Conservation (phyloP, 2,329 filamentous ascomycete species). For the Penicillium crustosum region DNA sequence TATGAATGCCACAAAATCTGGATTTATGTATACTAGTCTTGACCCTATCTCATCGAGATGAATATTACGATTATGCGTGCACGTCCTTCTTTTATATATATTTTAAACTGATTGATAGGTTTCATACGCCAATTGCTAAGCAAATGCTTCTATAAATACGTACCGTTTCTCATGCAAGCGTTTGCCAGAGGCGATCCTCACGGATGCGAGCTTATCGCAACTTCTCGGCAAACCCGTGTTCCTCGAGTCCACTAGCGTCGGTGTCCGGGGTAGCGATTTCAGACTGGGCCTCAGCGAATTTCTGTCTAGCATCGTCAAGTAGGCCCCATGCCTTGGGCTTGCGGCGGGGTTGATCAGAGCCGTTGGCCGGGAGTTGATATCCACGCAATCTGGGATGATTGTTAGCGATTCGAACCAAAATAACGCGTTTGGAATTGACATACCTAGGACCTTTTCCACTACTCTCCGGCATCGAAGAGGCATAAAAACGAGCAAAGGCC, state of each 20-base stretch:
- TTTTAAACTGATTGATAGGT: not conserved
- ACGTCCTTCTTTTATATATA: not conserved
- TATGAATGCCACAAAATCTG: slow-evolving; percentile 19
- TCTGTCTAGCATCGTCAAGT: slow-evolving; percentile 51
- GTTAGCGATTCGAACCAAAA: slow-evolving; percentile 1
- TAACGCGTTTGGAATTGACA: slow-evolving; percentile 5
- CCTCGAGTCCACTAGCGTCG: slow-evolving; percentile 53
- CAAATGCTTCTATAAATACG: slow-evolving; percentile 1
- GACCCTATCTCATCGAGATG: slow-evolving; percentile 18
- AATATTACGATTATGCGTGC: slow-evolving; percentile 12
- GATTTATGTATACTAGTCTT: slow-evolving; percentile 26
- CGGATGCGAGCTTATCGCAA: not conserved
- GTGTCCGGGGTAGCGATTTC: slow-evolving; percentile 54
- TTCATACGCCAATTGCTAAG: slow-evolving; percentile 1
- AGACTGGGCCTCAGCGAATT: slow-evolving; percentile 51
- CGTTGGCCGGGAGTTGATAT: slow-evolving; percentile 75
- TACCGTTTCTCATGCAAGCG: slow-evolving; percentile 6
- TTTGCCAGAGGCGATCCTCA: not conserved
- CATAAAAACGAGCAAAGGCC: slow-evolving; percentile 68
- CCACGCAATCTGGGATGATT: slow-evolving; percentile 60
- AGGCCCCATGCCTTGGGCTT: slow-evolving; percentile 68
- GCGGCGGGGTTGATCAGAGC: slow-evolving; percentile 61
- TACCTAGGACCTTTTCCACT: slow-evolving; percentile 74
- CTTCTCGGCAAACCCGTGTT: slow-evolving; percentile 58
- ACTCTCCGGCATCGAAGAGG: slow-evolving; percentile 67